Percentiles rank a stretch among this genome's conserved stretches.
Evolutionary conservation across 768 basidiomycete genomes (phyloP).

Genomic region (Brasilioporus rufonigricans): DNA sequence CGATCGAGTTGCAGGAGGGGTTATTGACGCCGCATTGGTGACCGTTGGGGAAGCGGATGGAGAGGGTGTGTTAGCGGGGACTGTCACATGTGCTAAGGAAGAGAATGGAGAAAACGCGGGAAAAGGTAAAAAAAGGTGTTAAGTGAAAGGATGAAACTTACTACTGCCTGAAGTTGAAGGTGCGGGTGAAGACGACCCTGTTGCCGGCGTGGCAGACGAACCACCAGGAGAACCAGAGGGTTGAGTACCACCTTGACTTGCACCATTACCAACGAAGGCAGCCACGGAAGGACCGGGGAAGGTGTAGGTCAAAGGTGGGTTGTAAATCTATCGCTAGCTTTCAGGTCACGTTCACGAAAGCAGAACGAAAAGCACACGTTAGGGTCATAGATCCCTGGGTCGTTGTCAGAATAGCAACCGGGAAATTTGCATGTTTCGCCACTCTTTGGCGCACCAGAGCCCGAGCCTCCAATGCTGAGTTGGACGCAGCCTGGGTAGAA

Average conservation of each 20-base stretch:
- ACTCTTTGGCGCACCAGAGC: slow-evolving; percentile 17
- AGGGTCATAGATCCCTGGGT: slow-evolving; percentile 65
- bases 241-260: slow-evolving; percentile 18
- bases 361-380: slow-evolving; percentile 28
- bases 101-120: neutral
- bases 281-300: slow-evolving; percentile 57
- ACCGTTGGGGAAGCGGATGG: neutral
- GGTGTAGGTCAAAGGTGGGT: slow-evolving; percentile 36
- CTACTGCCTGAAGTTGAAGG: slow-evolving; percentile 19
- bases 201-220: slow-evolving; percentile 14
- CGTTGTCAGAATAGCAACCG: slow-evolving; percentile 65
- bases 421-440: slow-evolving; percentile 56
- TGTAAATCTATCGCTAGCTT: slow-evolving; percentile 22
- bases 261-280: slow-evolving; percentile 33
- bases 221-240: slow-evolving; percentile 19
- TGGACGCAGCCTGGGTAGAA: slow-evolving; percentile 34
- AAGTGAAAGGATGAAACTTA: slow-evolving; percentile 11
- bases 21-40: neutral
- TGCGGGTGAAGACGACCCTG: slow-evolving; percentile 13
- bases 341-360: neutral
- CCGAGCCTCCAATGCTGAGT: slow-evolving; percentile 28
- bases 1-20: slow-evolving; percentile 9
- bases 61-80: slow-evolving; percentile 20
- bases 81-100: slow-evolving; percentile 25
- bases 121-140: neutral